A percentile compares a stretch with the other conserved stretches of the same genome.
phyloP scores from a whole-genome alignment of 768 basidiomycete genomes.

The Grammothele lineata region DNA sequence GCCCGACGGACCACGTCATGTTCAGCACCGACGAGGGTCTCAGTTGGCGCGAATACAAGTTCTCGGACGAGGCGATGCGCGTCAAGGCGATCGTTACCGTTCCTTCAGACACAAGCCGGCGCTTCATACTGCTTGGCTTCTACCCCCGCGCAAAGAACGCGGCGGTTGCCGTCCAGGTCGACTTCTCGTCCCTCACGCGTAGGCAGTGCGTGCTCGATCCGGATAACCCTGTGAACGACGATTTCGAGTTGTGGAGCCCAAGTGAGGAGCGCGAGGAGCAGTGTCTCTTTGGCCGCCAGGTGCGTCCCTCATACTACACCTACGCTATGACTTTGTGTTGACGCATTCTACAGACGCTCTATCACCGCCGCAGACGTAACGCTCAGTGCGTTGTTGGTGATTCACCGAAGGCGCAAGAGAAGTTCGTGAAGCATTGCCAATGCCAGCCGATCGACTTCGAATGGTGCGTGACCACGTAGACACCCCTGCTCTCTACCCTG shows the following conservation, averaged over 20 bases:
- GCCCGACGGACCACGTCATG: slow-evolving; percentile 82
- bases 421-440: slow-evolving; percentile 63
- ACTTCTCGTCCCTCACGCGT: slow-evolving; percentile 77
- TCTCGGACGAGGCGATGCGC: slow-evolving; percentile 68
- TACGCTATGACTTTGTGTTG: not conserved
- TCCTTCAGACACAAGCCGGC: slow-evolving; percentile 83
- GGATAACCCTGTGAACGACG: slow-evolving; percentile 76
- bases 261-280: slow-evolving; percentile 82
- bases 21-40: slow-evolving; percentile 90
- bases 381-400: slow-evolving; percentile 83
- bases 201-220: slow-evolving; percentile 72
- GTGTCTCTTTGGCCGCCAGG: slow-evolving; percentile 92
- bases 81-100: slow-evolving; percentile 82
- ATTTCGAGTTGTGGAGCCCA: slow-evolving; percentile 97
- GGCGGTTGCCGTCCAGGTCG: slow-evolving; percentile 77
- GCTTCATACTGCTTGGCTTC: slow-evolving; percentile 82
- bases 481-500: too few relatives aligned
- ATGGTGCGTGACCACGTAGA: slow-evolving; percentile 54
- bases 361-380: slow-evolving; percentile 81
- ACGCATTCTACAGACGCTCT: slow-evolving; percentile 58
- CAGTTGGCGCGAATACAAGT: slow-evolving; percentile 85
- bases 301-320: slow-evolving; percentile 24
- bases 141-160: slow-evolving; percentile 39
- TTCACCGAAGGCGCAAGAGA: slow-evolving; percentile 46
- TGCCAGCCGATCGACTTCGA: slow-evolving; percentile 84